phyloP scores from a whole-genome alignment of 345 rosid species.

The Crucihimalaya himalaica region DNA sequence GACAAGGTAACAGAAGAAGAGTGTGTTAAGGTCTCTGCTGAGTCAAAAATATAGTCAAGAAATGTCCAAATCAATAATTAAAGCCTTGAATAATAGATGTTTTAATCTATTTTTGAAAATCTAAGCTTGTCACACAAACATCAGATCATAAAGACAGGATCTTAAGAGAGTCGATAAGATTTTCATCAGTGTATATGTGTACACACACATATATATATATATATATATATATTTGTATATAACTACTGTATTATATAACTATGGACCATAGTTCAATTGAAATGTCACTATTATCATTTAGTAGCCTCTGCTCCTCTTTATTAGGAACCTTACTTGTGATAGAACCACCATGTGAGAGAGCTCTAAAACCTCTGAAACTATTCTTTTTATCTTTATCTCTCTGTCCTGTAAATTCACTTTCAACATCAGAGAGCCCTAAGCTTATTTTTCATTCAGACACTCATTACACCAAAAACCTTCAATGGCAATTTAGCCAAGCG shows the following conservation, averaged over 20 bases:
- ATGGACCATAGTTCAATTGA: conserved; percentile 40
- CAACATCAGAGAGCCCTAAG: conserved; percentile 13
- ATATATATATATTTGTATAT: too few species aligned
- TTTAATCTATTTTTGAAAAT: conserved; percentile 6
- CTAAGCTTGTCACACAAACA: conserved; percentile 25
- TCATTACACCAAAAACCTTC: conserved; percentile 21
- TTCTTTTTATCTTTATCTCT: conserved; percentile 26
- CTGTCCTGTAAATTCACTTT: conserved; percentile 29
- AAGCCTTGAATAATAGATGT: conserved; percentile 12
- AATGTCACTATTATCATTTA: conserved; percentile 41
- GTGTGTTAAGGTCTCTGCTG: conserved; percentile 26
- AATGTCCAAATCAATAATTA: conserved; percentile 25
- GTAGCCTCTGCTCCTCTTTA: conserved; percentile 41
- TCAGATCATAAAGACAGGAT: conserved; percentile 31
- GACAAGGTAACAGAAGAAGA: conserved; percentile 27
- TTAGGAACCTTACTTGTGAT: conserved; percentile 33
- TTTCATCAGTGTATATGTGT: conserved; percentile 1
- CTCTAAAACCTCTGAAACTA: conserved; percentile 32
- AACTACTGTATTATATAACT: background rate
- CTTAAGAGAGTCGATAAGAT: conserved; percentile 31
- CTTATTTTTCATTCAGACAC: conserved; percentile 13
- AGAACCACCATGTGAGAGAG: conserved; percentile 34
- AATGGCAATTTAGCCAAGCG: conserved; percentile 6
- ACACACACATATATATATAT: background rate
- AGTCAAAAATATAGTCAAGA: conserved; percentile 25